Conservation (phyloP, 345 rosid species). For the Moricandia moricandioides region DNA sequence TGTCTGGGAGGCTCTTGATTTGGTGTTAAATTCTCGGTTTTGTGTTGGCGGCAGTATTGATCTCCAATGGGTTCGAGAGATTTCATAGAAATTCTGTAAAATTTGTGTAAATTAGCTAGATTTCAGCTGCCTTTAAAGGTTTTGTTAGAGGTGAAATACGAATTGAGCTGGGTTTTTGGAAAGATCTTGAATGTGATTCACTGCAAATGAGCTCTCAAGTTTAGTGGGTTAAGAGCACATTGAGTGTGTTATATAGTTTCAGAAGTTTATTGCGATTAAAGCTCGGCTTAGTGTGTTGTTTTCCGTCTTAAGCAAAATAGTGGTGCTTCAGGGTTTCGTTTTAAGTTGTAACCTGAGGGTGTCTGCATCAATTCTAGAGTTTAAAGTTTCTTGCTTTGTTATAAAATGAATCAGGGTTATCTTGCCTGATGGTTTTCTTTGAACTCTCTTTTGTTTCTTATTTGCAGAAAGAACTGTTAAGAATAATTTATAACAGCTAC, state of each 20-base stretch:
- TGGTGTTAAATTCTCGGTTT: neutral
- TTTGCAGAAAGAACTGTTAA: neutral
- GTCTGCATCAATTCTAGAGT: neutral
- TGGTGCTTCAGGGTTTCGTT: no score
- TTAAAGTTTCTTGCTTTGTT: neutral
- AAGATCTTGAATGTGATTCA: neutral
- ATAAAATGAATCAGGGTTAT: neutral
- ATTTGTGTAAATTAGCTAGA: neutral
- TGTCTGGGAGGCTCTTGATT: no score
- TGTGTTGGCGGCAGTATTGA: constrained; percentile 23
- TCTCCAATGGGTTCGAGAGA: constrained; percentile 27
- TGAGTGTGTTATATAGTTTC: no score
- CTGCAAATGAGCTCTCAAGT: neutral
- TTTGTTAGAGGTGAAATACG: neutral
- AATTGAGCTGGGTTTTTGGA: neutral
- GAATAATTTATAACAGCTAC: no score
- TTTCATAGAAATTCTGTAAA: neutral
- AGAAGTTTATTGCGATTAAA: no score
- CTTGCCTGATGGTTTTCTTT: no score
- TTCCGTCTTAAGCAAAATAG: no score
- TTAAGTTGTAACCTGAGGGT: no score
- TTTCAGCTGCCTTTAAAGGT: neutral
- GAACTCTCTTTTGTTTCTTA: neutral
- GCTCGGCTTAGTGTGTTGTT: no score
- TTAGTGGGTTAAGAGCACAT: constrained; percentile 1